A percentile compares a stretch with the other conserved stretches of the same genome.
phyloP scores from a whole-genome alignment of 2,329 filamentous ascomycete genomes.

The Remersonia thermophila region DNA sequence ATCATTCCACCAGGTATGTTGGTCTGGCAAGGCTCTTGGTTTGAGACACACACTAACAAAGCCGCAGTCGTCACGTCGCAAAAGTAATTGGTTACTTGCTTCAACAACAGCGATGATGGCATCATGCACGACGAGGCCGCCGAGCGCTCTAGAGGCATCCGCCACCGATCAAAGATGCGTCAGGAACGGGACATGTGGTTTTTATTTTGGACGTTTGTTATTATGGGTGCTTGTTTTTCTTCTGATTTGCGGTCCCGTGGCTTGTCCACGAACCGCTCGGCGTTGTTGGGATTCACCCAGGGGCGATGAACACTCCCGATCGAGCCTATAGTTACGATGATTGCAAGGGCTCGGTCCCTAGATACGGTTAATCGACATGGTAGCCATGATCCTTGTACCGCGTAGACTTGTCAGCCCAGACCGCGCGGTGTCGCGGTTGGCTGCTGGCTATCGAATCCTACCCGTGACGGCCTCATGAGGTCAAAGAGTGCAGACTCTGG shows the following conservation, averaged over 20 bases:
- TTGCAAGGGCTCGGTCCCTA: constrained; percentile 14
- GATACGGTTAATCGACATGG: constrained; percentile 17
- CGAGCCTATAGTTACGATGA: constrained; percentile 19
- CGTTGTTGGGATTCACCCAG: constrained; percentile 12
- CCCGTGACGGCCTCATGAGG: too few species aligned
- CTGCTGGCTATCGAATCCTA: too few species aligned
- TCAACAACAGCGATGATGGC: constrained; percentile 11
- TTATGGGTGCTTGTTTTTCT: constrained; percentile 1
- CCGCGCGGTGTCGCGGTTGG: too few species aligned
- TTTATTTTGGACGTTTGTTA: constrained; percentile 17
- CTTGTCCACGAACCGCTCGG: constrained; percentile 10
- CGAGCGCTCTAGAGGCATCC: too few species aligned
- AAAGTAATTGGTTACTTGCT: constrained; percentile 1
- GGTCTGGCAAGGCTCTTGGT: too few species aligned
- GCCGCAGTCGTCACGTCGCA: constrained; percentile 15
- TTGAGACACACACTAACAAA: too few species aligned
- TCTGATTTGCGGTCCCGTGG: constrained; percentile 9
- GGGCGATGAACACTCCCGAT: constrained; percentile 11
- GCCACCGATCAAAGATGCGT: constrained; percentile 4
- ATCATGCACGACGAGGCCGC: too few species aligned
- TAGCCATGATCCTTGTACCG: constrained; percentile 11
- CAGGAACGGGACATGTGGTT: constrained; percentile 12
- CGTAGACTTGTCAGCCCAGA: too few species aligned
- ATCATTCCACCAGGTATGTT: constrained; percentile 79
- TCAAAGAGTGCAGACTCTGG: too few species aligned